These are phyloP conservation scores for Nitzschia palea DNA, from an alignment of 108 stramenopile species.

Conservation along the genomic window DNA sequence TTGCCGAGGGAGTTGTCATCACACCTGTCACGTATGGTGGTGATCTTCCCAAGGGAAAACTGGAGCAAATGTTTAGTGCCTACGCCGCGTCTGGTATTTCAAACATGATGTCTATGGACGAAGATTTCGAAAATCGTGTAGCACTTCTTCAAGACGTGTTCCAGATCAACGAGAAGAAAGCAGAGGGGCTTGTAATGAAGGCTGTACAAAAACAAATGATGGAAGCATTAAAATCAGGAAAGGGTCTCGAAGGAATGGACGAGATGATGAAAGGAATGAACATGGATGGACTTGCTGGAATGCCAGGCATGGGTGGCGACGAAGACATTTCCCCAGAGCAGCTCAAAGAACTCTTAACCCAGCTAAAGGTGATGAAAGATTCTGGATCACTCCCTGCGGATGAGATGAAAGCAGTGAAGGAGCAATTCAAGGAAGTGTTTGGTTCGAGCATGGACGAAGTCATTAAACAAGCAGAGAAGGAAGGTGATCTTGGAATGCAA, in stretches of 20 bases:
- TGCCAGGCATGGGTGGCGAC: slow-evolving; percentile 34
- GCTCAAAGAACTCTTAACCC: slow-evolving; percentile 63
- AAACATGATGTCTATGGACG: slow-evolving; percentile 32
- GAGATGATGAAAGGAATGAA: slow-evolving; percentile 81
- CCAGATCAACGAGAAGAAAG: slow-evolving; percentile 75
- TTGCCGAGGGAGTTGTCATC: slow-evolving; percentile 77
- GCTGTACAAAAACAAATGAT: slow-evolving; percentile 86
- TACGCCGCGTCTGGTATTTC: slow-evolving; percentile 74
- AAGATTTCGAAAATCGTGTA: slow-evolving; percentile 62
- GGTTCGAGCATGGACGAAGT: slow-evolving; percentile 79
- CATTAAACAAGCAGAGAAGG: slow-evolving; percentile 62
- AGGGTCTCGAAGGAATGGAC: slow-evolving; percentile 79
- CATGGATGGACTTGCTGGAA: slow-evolving; percentile 36
- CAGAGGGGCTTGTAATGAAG: slow-evolving; percentile 85
- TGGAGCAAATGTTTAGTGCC: slow-evolving; percentile 80
- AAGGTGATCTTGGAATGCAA: slow-evolving; percentile 45
- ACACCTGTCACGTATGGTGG: slow-evolving; percentile 85
- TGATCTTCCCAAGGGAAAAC: slow-evolving; percentile 63
- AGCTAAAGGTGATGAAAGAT: slow-evolving; percentile 75
- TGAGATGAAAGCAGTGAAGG: slow-evolving; percentile 66
- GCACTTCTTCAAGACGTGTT: slow-evolving; percentile 76
- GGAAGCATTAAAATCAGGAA: slow-evolving; percentile 78
- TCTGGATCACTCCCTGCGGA: slow-evolving; percentile 60
- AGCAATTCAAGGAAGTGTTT: slow-evolving; percentile 74
- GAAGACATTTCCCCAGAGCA: slow-evolving; percentile 67